phyloP scores from a whole-genome alignment of 805 yeast species.

The Candida rishiriensis region DNA sequence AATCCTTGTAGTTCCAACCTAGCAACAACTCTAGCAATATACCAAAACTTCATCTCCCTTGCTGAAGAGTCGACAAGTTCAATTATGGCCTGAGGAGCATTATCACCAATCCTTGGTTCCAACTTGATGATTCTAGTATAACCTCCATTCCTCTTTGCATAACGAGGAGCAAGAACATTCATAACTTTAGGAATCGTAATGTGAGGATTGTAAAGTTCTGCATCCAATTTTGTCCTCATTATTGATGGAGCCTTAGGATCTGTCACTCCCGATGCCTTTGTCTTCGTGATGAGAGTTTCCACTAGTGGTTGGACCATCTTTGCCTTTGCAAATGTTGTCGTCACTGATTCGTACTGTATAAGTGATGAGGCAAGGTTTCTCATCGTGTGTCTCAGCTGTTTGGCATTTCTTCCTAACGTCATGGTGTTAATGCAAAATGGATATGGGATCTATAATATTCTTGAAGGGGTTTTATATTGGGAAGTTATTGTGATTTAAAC shows the following conservation, averaged over 20 bases:
- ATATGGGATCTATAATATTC: neutral
- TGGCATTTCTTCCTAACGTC: constrained; percentile 39
- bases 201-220: constrained; percentile 45
- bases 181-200: constrained; percentile 59
- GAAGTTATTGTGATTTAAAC: no score
- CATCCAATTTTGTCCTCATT: constrained; percentile 15
- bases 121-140: constrained; percentile 79
- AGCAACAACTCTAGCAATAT: constrained; percentile 81
- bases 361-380: constrained; percentile 64
- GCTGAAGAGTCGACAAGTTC: constrained; percentile 67
- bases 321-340: constrained; percentile 73
- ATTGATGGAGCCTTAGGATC: constrained; percentile 27
- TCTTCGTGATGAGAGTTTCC: constrained; percentile 59
- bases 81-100: constrained; percentile 81
- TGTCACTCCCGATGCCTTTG: constrained; percentile 33
- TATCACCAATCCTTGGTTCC: constrained; percentile 85
- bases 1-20: constrained; percentile 62
- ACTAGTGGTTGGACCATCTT: constrained; percentile 60
- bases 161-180: constrained; percentile 60
- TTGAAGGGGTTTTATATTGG: no score
- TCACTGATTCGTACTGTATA: constrained; percentile 64
- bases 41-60: constrained; percentile 70
- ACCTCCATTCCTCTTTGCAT: constrained; percentile 63
- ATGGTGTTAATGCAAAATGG: constrained; percentile 6
- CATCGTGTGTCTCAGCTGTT: constrained; percentile 52